Base-by-base conservation (phyloP, 2,329 filamentous ascomycete genomes). In the Exophiala bonariae region DNA sequence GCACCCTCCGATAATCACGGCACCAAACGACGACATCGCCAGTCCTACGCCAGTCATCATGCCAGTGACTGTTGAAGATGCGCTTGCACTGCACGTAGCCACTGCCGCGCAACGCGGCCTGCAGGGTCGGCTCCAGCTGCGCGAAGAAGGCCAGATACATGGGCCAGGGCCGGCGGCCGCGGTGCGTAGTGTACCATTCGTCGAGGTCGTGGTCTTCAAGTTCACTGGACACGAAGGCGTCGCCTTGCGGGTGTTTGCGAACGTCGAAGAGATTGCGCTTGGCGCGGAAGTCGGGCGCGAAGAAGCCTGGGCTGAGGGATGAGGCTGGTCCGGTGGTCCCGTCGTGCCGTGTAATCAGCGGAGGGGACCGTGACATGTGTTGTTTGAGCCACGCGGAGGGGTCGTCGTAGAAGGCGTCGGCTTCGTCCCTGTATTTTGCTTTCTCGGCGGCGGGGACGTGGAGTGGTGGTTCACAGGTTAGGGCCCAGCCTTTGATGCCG, bases 381-480 rank as follows among this genome's bases (percentile, higher is more conserved):
- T 35, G 65, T 56, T 47, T 68, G 22, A 91, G 62, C 60, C 89
- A 92, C 0, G 54, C 56, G 23, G 55, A 64, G 4, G 85, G 81
- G 51, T 86, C 67, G 8, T 74, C 79, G 68, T 96, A 97, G 72
- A 99, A 99, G 35, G 85, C 78, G 64, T 96, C 91, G 6, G 90
- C 91, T 72, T 99, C 92, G 65, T 96, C 91, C 13, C 86, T 72
- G 67, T 99, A 99, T 2, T 63, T 62, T 1, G 71, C 73, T 33
- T 91, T 82, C 63, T 87, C 79, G 6, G 70, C 58, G 4, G 68
- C 66, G 19, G 77, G 73, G 0, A 90, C 76, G 59, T 85, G 72
- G 10, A 99, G 70, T 0, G 93, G 93, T 2, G 93, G 93, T 59
- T 96, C 91, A 67, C 93, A 99, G 4, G 87, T 86, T 13, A 97